A percentile compares a stretch with the other conserved stretches of the same genome.
Evolutionary conservation across 2,329 filamentous ascomycete species (phyloP).

Genomic region (Colletotrichum spinosum): DNA sequence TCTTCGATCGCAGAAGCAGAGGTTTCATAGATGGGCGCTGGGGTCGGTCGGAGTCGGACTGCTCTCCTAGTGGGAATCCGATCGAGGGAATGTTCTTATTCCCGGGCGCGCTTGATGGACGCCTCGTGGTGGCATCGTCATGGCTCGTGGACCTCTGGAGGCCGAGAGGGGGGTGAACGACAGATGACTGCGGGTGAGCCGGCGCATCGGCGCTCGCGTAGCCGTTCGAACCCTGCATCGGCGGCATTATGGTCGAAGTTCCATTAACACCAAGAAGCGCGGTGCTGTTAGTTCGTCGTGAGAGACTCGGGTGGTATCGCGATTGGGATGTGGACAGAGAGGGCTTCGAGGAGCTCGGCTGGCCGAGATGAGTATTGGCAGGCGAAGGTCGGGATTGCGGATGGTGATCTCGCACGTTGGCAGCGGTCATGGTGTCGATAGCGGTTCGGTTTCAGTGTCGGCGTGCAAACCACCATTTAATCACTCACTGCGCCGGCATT

Average conservation of each 20-base stretch:
- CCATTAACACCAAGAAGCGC: constrained; percentile 37
- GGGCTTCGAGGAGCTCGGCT: constrained; percentile 32
- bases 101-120: constrained; percentile 60
- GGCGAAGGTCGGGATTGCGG: constrained; percentile 22
- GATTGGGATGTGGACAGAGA: constrained; percentile 30
- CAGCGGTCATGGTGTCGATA: constrained; percentile 33
- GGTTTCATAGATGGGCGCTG: constrained; percentile 58
- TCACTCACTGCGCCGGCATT: constrained; percentile 32
- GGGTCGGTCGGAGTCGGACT: constrained; percentile 50
- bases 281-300: constrained; percentile 35
- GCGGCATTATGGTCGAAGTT: constrained; percentile 29
- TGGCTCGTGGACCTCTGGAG: constrained; percentile 38
- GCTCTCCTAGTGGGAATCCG: constrained; percentile 32
- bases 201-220: constrained; percentile 33
- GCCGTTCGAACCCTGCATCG: constrained; percentile 29
- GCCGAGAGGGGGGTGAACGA: constrained; percentile 19
- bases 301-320: constrained; percentile 33
- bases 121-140: constrained; percentile 44
- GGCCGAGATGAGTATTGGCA: constrained; percentile 29
- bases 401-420: constrained; percentile 28
- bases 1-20: constrained; percentile 67
- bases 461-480: constrained; percentile 25
- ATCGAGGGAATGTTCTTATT: constrained; percentile 44
- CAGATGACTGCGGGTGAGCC: constrained; percentile 15
- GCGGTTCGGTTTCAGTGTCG: constrained; percentile 10